Percentiles rank a stretch among this genome's conserved stretches.
These are phyloP conservation scores for Silene latifolia DNA, from an alignment of 148 eudicot species.

Conservation along the genomic window DNA sequence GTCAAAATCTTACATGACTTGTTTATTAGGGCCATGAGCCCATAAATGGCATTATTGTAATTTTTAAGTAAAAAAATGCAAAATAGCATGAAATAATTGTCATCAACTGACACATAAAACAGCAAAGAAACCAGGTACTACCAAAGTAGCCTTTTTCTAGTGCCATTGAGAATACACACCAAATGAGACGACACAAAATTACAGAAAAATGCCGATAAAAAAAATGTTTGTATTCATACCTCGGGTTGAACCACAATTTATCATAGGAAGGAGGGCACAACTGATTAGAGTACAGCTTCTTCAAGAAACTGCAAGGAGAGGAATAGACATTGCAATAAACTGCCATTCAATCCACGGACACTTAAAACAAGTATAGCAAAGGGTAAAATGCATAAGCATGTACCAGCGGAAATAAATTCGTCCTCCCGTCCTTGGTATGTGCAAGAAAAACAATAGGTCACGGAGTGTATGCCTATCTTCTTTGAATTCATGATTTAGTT, in stretches of 20 bases:
- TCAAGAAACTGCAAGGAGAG: conserved; percentile 63
- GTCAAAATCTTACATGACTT: too few relatives aligned
- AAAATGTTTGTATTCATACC: conserved; percentile 50
- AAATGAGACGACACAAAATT: not conserved
- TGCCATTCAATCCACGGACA: not conserved
- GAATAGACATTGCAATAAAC: not conserved
- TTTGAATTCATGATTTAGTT: conserved; percentile 46
- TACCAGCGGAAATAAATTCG: conserved; percentile 85
- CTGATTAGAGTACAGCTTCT: conserved; percentile 63
- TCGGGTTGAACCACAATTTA: conserved; percentile 75
- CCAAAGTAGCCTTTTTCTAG: too few relatives aligned
- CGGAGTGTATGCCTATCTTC: conserved; percentile 61
- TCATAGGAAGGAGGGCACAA: conserved; percentile 54
- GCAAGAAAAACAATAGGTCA: conserved; percentile 85
- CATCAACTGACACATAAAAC: not conserved
- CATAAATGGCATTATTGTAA: too few relatives aligned
- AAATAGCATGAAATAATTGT: too few relatives aligned
- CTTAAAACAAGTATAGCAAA: not conserved
- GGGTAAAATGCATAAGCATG: not conserved
- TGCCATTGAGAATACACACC: not conserved
- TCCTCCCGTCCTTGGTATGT: conserved; percentile 92
- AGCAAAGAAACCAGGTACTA: not conserved
- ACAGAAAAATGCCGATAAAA: not conserved
- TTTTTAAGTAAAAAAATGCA: too few relatives aligned
- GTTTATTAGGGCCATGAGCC: too few relatives aligned